Evolutionary conservation across 129 eudicot genomes (phyloP), one percentile per base, ranked within the genome.

Genomic region (Centella asiatica): DNA sequence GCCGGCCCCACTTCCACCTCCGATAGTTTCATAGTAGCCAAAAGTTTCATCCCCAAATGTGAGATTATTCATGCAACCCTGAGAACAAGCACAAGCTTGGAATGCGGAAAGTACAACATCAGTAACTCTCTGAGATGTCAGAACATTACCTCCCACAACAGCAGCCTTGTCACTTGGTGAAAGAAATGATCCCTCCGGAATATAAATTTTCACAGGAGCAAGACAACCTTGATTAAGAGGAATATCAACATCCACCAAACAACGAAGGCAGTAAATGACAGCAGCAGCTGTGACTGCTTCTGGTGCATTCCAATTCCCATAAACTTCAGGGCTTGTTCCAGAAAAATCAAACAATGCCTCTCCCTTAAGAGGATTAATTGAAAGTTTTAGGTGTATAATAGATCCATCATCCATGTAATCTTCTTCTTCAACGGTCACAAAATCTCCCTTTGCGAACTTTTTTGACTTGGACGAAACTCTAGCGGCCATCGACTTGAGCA

Each of bases 381-480:
- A 77, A 40, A 92, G 96, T 66, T 92, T 92, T 27, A 92, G 76
- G 57, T 66, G 95, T 56, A 92, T 87, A 23, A 71, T 42, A 24
- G 99, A 92, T 15, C 99, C 99, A 69, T 92, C 99, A 50, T 92
- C 99, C 99, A 92, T 92, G 78, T 70, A 84, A 84, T 92, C 99
- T 82, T 87, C 86, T 72, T 92, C 96, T 78, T 92, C 83, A 14
- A 92, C 78, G 32, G 64, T 72, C 24, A 92, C 53, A 1, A 26
- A 61, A 68, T 69, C 83, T 56, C 52, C 67, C 32, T 24, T 74
- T 26, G 14, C 40, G 7, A 55, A 18, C 12, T 39, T 61, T 17
- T 19, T 52, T 6, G 85, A 65, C 25, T 69, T 65, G 23, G 86
- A 68, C 19, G 77, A 69, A 69, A 92, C 81, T 63, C 66, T 84